phyloP scores from a whole-genome alignment of 208 protist species.

The Leishmania amazonensis region DNA sequence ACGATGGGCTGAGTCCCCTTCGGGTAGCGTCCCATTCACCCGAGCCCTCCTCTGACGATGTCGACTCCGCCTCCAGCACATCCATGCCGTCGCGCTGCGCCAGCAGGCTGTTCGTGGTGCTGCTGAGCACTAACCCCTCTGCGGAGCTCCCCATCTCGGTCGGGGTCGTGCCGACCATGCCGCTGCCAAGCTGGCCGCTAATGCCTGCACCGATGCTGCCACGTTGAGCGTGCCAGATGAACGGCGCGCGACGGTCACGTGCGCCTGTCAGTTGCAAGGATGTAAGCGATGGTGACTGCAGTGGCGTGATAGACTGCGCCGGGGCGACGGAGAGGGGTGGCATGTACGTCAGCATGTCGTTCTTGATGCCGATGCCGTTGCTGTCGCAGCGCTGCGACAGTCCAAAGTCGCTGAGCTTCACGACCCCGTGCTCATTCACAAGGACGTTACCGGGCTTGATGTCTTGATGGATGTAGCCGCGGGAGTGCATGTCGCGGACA shows the following conservation, averaged over 20 bases:
- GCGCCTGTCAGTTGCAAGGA: constrained; percentile 4
- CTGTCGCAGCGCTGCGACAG: constrained; percentile 75
- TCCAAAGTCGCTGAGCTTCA: constrained; percentile 97
- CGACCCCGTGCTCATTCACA: constrained; percentile 43
- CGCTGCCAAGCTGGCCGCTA: background rate
- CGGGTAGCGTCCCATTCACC: background rate
- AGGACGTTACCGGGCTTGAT: constrained; percentile 93
- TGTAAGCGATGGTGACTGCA: constrained; percentile 24
- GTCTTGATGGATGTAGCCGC: constrained; percentile 89
- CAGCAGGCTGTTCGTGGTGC: constrained; percentile 20
- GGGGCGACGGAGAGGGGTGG: constrained; percentile 22
- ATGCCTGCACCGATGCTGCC: background rate
- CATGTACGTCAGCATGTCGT: constrained; percentile 22
- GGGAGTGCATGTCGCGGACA: constrained; percentile 84
- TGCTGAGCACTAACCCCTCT: background rate
- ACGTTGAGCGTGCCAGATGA: background rate
- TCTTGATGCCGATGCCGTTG: constrained; percentile 29
- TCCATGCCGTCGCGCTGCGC: constrained; percentile 37
- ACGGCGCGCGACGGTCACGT: background rate
- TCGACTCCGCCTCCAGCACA: constrained; percentile 30
- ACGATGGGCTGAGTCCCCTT: constrained; percentile 4
- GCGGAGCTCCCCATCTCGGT: constrained; percentile 12
- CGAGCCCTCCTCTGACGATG: constrained; percentile 9
- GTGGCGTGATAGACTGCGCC: constrained; percentile 39
- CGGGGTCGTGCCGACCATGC: constrained; percentile 6